A percentile compares a stretch with the other conserved stretches of the same genome.
These are phyloP conservation scores for Pythium coloratum DNA, from an alignment of 352 stramenopile genomes.

Conservation along the genomic window DNA sequence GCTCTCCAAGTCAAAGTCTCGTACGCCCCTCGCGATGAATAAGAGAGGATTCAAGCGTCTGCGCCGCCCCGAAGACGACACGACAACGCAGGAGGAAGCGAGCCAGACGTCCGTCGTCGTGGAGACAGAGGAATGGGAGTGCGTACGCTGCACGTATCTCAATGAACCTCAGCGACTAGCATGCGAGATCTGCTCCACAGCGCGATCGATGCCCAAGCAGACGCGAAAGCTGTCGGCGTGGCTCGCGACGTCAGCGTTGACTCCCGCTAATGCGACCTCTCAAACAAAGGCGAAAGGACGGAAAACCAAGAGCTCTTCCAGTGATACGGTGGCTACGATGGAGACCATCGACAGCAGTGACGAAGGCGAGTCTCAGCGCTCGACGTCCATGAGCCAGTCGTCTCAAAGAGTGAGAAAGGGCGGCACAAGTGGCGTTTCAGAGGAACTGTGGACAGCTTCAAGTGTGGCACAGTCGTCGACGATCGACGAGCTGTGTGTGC, in stretches of 20 bases:
- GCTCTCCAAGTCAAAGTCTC: background rate
- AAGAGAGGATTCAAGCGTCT: constrained; percentile 22
- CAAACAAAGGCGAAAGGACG: background rate
- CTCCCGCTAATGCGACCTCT: background rate
- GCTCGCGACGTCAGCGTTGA: constrained; percentile 3
- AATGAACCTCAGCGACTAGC: constrained; percentile 23
- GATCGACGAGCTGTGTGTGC: constrained; percentile 74
- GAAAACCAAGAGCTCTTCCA: constrained; percentile 29
- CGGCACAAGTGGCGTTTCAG: constrained; percentile 2
- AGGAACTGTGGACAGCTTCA: constrained; percentile 51
- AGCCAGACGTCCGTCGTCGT: background rate
- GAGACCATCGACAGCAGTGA: constrained; percentile 31
- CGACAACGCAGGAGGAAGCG: constrained; percentile 1
- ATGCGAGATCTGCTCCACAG: constrained; percentile 27
- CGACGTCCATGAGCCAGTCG: background rate
- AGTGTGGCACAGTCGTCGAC: constrained; percentile 32
- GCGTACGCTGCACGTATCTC: constrained; percentile 32
- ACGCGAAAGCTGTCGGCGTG: constrained; percentile 29
- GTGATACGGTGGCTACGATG: constrained; percentile 31
- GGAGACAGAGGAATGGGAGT: constrained; percentile 28
- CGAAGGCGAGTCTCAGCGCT: constrained; percentile 23
- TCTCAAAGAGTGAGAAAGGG: background rate
- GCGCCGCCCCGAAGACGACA: constrained; percentile 5
- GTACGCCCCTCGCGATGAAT: background rate
- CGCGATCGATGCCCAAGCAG: background rate